These are phyloP conservation scores for Cairneyella variabilis DNA, from an alignment of 495 filamentous ascomycete genomes.

Conservation along the genomic window DNA sequence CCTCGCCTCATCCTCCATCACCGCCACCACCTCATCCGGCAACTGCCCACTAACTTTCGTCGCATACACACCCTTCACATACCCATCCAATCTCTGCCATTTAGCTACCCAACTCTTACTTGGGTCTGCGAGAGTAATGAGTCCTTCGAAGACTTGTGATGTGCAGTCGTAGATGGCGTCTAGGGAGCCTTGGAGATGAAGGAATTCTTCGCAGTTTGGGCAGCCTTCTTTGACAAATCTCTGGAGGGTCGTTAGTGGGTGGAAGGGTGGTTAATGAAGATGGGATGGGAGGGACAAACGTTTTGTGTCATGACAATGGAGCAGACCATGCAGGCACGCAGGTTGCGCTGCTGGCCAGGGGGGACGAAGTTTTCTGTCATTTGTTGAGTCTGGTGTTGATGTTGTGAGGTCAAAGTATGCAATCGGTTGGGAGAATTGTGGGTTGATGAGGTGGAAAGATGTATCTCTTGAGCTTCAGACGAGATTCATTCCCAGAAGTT, in stretches of 20 bases:
- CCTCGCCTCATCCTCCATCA: slow-evolving; percentile 63
- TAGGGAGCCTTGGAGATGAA: slow-evolving; percentile 69
- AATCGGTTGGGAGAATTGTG: neutral
- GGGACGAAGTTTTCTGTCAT: slow-evolving; percentile 51
- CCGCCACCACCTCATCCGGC: slow-evolving; percentile 59
- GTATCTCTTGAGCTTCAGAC: too few relatives aligned
- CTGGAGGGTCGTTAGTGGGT: slow-evolving; percentile 35
- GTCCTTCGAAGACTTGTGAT: slow-evolving; percentile 87
- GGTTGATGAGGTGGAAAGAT: neutral
- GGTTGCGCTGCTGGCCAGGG: slow-evolving; percentile 67
- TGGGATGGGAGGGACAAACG: slow-evolving; percentile 36
- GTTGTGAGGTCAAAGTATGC: neutral
- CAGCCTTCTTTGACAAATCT: slow-evolving; percentile 82
- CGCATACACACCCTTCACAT: slow-evolving; percentile 84
- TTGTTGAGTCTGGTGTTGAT: neutral
- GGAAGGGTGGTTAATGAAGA: neutral
- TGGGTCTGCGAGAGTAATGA: slow-evolving; percentile 78
- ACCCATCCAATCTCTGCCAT: slow-evolving; percentile 88
- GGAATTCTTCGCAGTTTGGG: slow-evolving; percentile 92
- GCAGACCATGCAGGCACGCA: slow-evolving; percentile 98
- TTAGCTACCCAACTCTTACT: slow-evolving; percentile 82
- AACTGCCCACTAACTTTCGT: slow-evolving; percentile 79
- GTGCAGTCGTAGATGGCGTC: slow-evolving; percentile 91
- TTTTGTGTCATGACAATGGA: slow-evolving; percentile 78
- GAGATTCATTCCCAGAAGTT: too few relatives aligned